Base-by-base conservation (phyloP, 345 rosid species). In the Salix exigua region DNA sequence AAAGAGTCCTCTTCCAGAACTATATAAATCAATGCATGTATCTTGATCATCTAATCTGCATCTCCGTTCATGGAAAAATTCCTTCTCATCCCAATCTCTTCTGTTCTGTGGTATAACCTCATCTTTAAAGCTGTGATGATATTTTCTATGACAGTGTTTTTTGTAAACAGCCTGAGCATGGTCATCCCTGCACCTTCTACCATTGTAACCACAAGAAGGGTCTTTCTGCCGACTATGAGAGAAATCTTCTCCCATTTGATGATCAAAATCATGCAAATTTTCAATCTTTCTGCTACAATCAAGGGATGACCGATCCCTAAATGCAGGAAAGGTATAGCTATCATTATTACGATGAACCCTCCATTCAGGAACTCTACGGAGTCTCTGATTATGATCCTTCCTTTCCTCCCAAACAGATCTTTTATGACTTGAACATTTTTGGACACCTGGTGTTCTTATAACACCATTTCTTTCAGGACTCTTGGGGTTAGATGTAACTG, bases 251-350 rank as follows among this genome's bases (percentile, higher is more conserved):
- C 46, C 61, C 58, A 64, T 68, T 51, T 66, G 73, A 82, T 72
- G 78, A 71, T 67, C 84, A 71, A 72, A 82, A 76, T 28, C 81
- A 66, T 26, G 79, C 23, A 2, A 28, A 70, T 80, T 72, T 70
- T 60, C 85, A 42, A 81, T 85, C 70, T n/a, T 25, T 76, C 87
- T 79, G 60, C 53, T 71, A 78, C 58, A 65, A 78, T 73, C 76
- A 79, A 79, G 40, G 35, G 85, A 77, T 62, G 80, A 33, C 70
- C 75, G 50, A 67, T 75, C 82, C 71, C 84, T 77, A 69, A 85
- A 72, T 66, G 68, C 60, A 14, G 63, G 70, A 63, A 70, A 73
- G 55, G 76, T 75, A 77, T 61, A 74, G 73, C 42, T 75, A 64
- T 31, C 69, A 44, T 70, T 78, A 78, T 61, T 73, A 77, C 71